Evolutionary conservation across 192 early-diverging fungal species (phyloP).

Genomic region (Geranomyces variabilis): DNA sequence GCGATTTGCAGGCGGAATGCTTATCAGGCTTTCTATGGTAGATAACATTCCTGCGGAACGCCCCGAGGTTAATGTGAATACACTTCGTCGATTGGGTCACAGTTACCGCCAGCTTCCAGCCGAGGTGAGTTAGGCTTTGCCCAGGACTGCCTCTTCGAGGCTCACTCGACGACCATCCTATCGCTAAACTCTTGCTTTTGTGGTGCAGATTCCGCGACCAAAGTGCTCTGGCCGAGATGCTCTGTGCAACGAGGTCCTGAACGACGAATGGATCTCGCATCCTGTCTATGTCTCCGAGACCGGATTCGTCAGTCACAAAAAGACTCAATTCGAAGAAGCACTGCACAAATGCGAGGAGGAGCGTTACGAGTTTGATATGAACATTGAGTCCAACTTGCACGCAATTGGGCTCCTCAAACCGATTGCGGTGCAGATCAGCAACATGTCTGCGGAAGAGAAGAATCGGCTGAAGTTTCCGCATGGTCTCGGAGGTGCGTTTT

Average conservation of each 20-base stretch:
- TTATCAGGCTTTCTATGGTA: slow-evolving; percentile 16
- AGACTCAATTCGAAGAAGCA: slow-evolving; percentile 91
- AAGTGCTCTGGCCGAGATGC: slow-evolving; percentile 92
- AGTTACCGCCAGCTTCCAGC: slow-evolving; percentile 74
- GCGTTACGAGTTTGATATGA: slow-evolving; percentile 96
- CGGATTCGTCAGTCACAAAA: slow-evolving; percentile 88
- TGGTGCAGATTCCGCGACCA: slow-evolving; percentile 35
- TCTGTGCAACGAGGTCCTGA: slow-evolving; percentile 90
- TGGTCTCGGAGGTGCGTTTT: slow-evolving; percentile 70
- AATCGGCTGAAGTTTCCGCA: slow-evolving; percentile 70
- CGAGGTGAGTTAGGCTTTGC: slow-evolving; percentile 60
- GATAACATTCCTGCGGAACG: slow-evolving; percentile 66
- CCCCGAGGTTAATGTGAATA: slow-evolving; percentile 66
- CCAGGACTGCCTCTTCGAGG: too few relatives aligned
- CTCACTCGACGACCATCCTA: too few relatives aligned
- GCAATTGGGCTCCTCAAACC: slow-evolving; percentile 90
- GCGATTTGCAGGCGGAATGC: too few relatives aligned
- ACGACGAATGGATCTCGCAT: slow-evolving; percentile 93
- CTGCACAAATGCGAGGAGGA: slow-evolving; percentile 96
- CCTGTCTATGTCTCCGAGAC: slow-evolving; percentile 92
- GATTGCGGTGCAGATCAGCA: slow-evolving; percentile 80
- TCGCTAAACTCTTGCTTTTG: neutral
- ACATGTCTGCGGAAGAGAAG: slow-evolving; percentile 81
- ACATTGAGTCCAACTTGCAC: slow-evolving; percentile 91
- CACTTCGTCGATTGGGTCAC: slow-evolving; percentile 66